phyloP scores from a whole-genome alignment of 73 alveolate genomes.

The Diophrys appendiculata region DNA sequence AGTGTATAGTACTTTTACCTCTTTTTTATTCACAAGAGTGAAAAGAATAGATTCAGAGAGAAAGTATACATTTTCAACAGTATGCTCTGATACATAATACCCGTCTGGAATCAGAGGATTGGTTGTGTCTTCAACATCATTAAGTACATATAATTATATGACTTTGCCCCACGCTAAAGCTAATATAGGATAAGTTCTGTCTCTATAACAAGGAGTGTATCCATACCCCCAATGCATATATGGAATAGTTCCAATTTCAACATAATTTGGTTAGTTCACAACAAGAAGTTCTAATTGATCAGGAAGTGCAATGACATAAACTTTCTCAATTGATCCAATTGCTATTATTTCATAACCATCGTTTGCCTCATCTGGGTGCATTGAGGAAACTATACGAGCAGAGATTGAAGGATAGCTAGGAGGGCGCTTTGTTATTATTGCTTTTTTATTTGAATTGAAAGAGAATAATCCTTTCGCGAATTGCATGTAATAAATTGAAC shows the following conservation, averaged over 20 bases:
- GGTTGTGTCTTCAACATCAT: constrained; percentile 13
- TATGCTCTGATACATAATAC: constrained; percentile 31
- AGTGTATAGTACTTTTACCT: constrained; percentile 29
- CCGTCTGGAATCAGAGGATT: constrained; percentile 41
- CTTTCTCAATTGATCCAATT: constrained; percentile 39
- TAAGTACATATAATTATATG: constrained; percentile 15
- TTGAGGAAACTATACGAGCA: too few species aligned
- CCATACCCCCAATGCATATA: constrained; percentile 46
- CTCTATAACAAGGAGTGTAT: constrained; percentile 43
- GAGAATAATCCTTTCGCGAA: constrained; percentile 30
- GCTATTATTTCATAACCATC: too few species aligned
- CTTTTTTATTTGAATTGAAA: constrained; percentile 1
- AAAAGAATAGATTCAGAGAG: constrained; percentile 37
- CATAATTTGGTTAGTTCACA: constrained; percentile 31
- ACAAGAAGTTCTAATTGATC: constrained; percentile 8
- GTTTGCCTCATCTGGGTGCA: too few species aligned
- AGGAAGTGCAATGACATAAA: constrained; percentile 26
- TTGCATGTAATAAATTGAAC: constrained; percentile 11
- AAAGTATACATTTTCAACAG: constrained; percentile 36
- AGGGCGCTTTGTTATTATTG: too few species aligned
- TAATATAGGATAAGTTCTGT: constrained; percentile 31
- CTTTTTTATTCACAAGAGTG: constrained; percentile 29
- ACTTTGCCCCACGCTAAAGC: constrained; percentile 61
- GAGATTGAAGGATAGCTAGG: too few species aligned
- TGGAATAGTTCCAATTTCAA: constrained; percentile 49